phyloP scores from a whole-genome alignment of 1,139 yeast genomes.

The Lodderomyces elongisporus region DNA sequence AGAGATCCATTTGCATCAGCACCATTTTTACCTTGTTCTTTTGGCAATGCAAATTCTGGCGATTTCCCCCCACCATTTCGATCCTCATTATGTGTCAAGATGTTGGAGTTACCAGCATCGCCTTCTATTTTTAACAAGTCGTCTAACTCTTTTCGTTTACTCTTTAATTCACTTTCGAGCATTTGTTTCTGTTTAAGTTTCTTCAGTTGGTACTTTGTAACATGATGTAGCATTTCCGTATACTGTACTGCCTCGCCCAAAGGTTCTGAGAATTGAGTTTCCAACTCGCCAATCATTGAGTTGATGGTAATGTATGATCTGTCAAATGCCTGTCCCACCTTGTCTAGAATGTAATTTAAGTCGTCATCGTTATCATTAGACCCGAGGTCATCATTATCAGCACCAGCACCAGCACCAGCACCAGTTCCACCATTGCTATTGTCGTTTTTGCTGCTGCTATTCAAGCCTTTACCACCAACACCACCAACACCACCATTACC shows the following conservation, averaged over 20 bases:
- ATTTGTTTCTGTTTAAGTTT: conserved; percentile 65
- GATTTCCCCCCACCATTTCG: neutral
- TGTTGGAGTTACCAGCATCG: conserved; percentile 29
- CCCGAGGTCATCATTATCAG: conserved; percentile 5
- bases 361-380: conserved; percentile 25
- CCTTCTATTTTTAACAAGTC: conserved; percentile 38
- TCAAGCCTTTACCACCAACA: too few relatives aligned
- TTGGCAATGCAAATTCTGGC: neutral
- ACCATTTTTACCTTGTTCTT: too few relatives aligned
- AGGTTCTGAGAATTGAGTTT: conserved; percentile 77
- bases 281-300: conserved; percentile 61
- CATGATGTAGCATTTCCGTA: conserved; percentile 60
- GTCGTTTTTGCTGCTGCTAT: too few relatives aligned
- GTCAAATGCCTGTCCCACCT: conserved; percentile 78
- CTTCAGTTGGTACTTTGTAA: conserved; percentile 63
- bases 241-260: conserved; percentile 78
- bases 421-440: conserved; percentile 6
- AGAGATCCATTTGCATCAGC: neutral
- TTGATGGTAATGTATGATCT: conserved; percentile 64
- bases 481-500: conserved; percentile 6
- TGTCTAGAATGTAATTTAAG: conserved; percentile 48
- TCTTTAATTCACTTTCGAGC: conserved; percentile 49
- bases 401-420: neutral
- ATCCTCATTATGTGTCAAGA: too few relatives aligned
- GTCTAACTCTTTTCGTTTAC: conserved; percentile 40